Evolutionary conservation across 345 rosid genomes (phyloP).

Genomic region (Gossypioides kirkii): DNA sequence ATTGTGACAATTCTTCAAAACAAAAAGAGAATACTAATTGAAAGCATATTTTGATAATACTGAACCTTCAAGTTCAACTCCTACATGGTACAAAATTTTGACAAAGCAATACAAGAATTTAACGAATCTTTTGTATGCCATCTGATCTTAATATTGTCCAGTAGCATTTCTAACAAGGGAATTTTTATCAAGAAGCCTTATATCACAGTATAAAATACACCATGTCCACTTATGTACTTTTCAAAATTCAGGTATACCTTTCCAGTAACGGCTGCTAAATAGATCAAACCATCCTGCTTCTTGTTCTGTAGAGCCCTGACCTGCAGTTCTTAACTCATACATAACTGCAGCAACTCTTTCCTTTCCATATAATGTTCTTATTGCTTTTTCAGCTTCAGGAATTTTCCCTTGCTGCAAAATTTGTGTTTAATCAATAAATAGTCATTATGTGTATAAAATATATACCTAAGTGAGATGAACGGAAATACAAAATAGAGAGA

Average conservation of each 20-base stretch:
- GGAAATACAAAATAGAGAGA: not conserved
- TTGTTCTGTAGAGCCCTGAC: constrained; percentile 74
- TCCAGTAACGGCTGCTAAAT: constrained; percentile 87
- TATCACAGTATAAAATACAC: not conserved
- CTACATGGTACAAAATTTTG: not conserved
- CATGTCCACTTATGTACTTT: not conserved
- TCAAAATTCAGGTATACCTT: constrained; percentile 45
- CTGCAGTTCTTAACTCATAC: constrained; percentile 55
- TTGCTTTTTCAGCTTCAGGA: constrained; percentile 71
- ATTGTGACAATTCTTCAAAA: not conserved
- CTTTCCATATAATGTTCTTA: constrained; percentile 78
- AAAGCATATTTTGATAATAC: not conserved
- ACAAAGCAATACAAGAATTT: not conserved
- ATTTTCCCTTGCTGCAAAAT: constrained; percentile 75
- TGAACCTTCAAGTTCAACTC: not conserved
- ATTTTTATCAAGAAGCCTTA: not conserved
- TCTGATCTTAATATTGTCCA: not conserved
- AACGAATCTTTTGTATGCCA: not conserved
- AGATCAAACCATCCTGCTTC: constrained; percentile 99
- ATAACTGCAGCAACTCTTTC: constrained; percentile 87
- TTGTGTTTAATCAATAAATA: constrained; percentile 4
- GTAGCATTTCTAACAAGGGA: not conserved
- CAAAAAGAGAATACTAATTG: not conserved
- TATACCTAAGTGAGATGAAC: not conserved
- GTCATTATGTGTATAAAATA: not conserved